Conservation (phyloP, 2,329 filamentous ascomycete genomes). For the Beauveria medogensis region DNA sequence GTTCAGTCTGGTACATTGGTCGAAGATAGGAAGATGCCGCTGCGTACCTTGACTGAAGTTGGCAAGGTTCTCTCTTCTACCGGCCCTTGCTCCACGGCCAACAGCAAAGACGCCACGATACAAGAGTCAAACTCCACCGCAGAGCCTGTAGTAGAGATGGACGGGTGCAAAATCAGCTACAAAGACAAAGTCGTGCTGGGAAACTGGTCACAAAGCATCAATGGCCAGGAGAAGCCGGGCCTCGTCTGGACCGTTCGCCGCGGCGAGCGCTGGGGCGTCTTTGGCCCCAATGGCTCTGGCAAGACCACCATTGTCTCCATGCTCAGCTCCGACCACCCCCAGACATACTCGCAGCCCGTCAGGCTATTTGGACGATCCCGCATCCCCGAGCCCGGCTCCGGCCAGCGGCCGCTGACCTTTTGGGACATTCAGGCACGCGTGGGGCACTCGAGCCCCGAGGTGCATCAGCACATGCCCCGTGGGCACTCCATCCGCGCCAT, state of each 20-base stretch:
- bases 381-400: constrained; percentile 62
- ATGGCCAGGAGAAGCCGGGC: constrained; percentile 47
- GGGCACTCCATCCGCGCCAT: constrained; percentile 63
- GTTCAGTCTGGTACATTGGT: constrained; percentile 34
- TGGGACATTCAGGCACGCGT: constrained; percentile 89
- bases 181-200: constrained; percentile 70
- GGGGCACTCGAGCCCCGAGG: constrained; percentile 88
- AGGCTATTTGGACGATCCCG: constrained; percentile 76
- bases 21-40: constrained; percentile 41
- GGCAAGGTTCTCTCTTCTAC: constrained; percentile 34
- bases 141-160: constrained; percentile 77
- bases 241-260: constrained; percentile 75
- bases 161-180: constrained; percentile 75
- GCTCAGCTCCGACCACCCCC: constrained; percentile 91
- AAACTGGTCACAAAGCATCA: constrained; percentile 57
- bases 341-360: constrained; percentile 84
- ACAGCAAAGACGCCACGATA: constrained; percentile 5
- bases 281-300: constrained; percentile 89
- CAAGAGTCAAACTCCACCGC: constrained; percentile 30
- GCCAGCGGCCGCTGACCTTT: constrained; percentile 66
- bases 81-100: constrained; percentile 2
- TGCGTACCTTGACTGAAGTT: constrained; percentile 42
- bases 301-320: constrained; percentile 93
- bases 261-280: constrained; percentile 84
- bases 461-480: constrained; percentile 86